Evolutionary conservation across 2,329 filamentous ascomycete species (phyloP).

Genomic region (Trichophyton benhamiae): DNA sequence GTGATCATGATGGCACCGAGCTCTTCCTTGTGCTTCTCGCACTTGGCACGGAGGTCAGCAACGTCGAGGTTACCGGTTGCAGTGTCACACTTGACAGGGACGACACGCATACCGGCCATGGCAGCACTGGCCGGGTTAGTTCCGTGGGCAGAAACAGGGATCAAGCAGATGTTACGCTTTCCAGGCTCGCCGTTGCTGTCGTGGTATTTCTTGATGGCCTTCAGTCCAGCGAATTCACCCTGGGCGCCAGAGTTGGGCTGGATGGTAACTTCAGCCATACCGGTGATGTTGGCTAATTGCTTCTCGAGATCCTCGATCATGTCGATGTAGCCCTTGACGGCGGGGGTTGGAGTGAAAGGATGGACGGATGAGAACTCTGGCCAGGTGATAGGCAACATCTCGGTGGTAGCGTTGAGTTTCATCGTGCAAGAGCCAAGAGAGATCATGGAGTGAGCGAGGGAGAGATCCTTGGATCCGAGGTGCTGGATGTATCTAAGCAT

Average conservation of each 20-base stretch:
- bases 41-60: slow-evolving; percentile 73
- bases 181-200: slow-evolving; percentile 50
- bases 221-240: slow-evolving; percentile 83
- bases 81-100: slow-evolving; percentile 79
- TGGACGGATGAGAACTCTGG: slow-evolving; percentile 67
- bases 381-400: slow-evolving; percentile 79
- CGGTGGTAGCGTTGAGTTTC: slow-evolving; percentile 89
- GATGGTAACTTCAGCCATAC: slow-evolving; percentile 77
- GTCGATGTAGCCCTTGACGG: slow-evolving; percentile 54
- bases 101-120: slow-evolving; percentile 91
- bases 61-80: slow-evolving; percentile 84
- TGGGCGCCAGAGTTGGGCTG: slow-evolving; percentile 95
- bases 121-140: slow-evolving; percentile 92
- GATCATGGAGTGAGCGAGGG: slow-evolving; percentile 93
- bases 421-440: slow-evolving; percentile 94
- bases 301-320: slow-evolving; percentile 61
- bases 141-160: slow-evolving; percentile 87
- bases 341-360: slow-evolving; percentile 57
- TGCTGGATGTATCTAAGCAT: slow-evolving; percentile 87
- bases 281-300: slow-evolving; percentile 71
- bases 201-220: slow-evolving; percentile 75
- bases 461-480: slow-evolving; percentile 86
- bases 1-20: slow-evolving; percentile 93
- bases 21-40: slow-evolving; percentile 72
- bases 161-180: slow-evolving; percentile 79